phyloP scores from a whole-genome alignment of 192 early-diverging fungal species.

The Glomus cerebriforme region DNA sequence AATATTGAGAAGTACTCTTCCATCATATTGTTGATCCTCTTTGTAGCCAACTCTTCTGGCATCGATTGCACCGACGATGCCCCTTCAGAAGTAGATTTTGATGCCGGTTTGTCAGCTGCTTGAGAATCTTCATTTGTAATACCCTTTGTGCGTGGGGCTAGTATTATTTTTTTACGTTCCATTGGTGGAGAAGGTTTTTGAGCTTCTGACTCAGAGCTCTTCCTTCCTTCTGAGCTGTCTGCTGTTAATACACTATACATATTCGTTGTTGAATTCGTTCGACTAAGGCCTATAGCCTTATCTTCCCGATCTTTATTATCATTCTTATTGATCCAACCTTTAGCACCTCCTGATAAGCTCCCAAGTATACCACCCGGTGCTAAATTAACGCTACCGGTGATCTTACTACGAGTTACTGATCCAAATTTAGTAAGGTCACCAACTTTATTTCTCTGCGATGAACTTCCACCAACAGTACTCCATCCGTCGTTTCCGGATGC shows the following conservation, averaged over 20 bases:
- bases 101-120: neutral
- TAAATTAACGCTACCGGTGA: constrained; percentile 46
- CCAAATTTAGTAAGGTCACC: constrained; percentile 81
- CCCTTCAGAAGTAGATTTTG: constrained; percentile 28
- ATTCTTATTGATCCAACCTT: constrained; percentile 49
- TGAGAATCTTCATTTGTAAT: constrained; percentile 12
- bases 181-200: constrained; percentile 18
- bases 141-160: constrained; percentile 19
- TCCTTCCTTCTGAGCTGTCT: constrained; percentile 43
- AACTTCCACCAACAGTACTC: constrained; percentile 60
- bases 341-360: constrained; percentile 42
- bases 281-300: constrained; percentile 47
- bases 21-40: constrained; percentile 41
- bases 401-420: constrained; percentile 61
- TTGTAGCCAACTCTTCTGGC: constrained; percentile 29
- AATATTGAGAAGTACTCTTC: constrained; percentile 32
- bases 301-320: constrained; percentile 49
- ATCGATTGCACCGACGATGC: constrained; percentile 43
- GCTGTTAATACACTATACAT: constrained; percentile 40
- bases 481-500: constrained; percentile 68
- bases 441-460: constrained; percentile 49
- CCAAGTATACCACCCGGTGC: constrained; percentile 53
- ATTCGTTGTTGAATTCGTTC: constrained; percentile 49
- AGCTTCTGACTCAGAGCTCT: constrained; percentile 21
- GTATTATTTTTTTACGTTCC: constrained; percentile 24